Percentiles rank a stretch among this genome's conserved stretches.
Conservation (phyloP, 768 basidiomycete species). For the Suillus cothurnatus region DNA sequence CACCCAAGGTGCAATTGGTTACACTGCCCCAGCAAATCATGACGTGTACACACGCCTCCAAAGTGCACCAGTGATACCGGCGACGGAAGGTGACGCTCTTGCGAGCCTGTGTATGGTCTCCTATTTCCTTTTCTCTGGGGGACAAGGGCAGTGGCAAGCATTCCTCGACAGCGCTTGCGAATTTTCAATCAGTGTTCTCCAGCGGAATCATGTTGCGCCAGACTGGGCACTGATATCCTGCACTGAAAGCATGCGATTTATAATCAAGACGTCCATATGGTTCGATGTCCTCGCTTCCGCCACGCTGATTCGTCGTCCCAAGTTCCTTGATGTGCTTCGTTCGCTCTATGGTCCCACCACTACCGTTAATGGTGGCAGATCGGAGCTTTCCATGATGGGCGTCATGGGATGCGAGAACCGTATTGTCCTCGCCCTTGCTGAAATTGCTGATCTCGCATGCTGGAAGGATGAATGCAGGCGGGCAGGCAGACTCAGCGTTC, state of each 20-base stretch:
- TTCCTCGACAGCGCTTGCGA: conserved; percentile 65
- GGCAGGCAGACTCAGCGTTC: conserved; percentile 55
- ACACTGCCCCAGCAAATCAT: conserved; percentile 26
- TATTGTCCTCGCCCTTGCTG: conserved; percentile 80
- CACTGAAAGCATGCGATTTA: conserved; percentile 59
- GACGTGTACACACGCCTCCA: conserved; percentile 29
- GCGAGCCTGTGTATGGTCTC: conserved; percentile 78
- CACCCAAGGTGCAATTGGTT: conserved; percentile 24
- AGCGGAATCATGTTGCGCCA: conserved; percentile 38
- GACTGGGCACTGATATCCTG: conserved; percentile 48
- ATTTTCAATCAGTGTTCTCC: conserved; percentile 57
- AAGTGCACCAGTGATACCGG: conserved; percentile 22
- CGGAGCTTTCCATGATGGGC: conserved; percentile 68
- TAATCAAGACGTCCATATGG: conserved; percentile 85
- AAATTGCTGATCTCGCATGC: conserved; percentile 62
- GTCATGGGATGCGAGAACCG: conserved; percentile 89
- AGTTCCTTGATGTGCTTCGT: conserved; percentile 52
- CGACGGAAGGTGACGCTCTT: conserved; percentile 71
- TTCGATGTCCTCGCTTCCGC: conserved; percentile 83
- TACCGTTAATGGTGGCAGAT: conserved; percentile 35
- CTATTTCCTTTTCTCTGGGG: conserved; percentile 77
- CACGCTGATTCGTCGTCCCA: conserved; percentile 58
- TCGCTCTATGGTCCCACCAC: conserved; percentile 47
- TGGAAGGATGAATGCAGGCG: conserved; percentile 60
- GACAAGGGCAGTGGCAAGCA: conserved; percentile 64